Evolutionary conservation across 2,329 filamentous ascomycete species (phyloP).

Genomic region (Nemania sp.): DNA sequence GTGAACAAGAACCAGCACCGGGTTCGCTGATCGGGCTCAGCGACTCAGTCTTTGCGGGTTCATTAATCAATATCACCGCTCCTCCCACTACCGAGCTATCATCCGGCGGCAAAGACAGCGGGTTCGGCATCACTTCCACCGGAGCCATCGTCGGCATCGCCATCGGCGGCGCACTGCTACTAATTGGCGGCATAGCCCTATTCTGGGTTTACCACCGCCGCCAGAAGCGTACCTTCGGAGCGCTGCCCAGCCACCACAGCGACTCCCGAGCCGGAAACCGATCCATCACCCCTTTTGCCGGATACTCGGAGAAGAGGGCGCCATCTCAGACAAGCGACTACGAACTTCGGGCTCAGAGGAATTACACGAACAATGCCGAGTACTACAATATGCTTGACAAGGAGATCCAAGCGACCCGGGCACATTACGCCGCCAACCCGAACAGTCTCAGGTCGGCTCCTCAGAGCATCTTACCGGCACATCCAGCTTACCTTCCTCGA

Average conservation of each 20-base stretch:
- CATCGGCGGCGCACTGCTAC: conserved; percentile 58
- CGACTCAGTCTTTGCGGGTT: conserved; percentile 57
- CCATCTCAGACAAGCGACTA: conserved; percentile 42
- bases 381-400: conserved; percentile 57
- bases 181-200: conserved; percentile 58
- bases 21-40: conserved; percentile 57
- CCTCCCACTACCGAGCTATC: conserved; percentile 44
- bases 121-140: conserved; percentile 54
- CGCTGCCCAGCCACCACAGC: conserved; percentile 45
- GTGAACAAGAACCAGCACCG: conserved; percentile 57
- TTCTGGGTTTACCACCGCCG: conserved; percentile 63
- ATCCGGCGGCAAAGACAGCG: conserved; percentile 42
- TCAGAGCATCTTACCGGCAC: conserved; percentile 57
- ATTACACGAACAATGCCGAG: conserved; percentile 52
- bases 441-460: conserved; percentile 41
- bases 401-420: conserved; percentile 38
- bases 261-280: conserved; percentile 42
- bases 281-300: conserved; percentile 45
- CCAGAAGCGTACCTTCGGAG: conserved; percentile 53
- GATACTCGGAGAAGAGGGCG: conserved; percentile 34
- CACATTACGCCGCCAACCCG: conserved; percentile 50
- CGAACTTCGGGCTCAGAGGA: conserved; percentile 47
- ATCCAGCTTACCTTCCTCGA: conserved; percentile 62
- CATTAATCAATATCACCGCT: conserved; percentile 56
- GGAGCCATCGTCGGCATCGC: conserved; percentile 67